A percentile compares a stretch with the other conserved stretches of the same genome.
Conservation (phyloP, 306 rosid genomes). For the Cicer arietinum region DNA sequence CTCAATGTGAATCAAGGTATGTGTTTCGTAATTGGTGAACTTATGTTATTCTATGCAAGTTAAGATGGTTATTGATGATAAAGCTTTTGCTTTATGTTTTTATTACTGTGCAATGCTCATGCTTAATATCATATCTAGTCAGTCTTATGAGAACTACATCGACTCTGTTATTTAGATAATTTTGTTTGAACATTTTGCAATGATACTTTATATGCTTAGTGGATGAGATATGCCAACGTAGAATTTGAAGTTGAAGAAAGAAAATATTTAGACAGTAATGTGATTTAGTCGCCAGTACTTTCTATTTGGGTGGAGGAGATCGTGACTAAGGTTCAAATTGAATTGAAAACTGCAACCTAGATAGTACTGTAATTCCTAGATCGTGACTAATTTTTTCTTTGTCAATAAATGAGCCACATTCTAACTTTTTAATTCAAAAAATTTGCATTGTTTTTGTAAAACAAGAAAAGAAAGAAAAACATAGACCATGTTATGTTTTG, state of each 20-base stretch:
- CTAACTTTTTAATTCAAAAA: too few species aligned
- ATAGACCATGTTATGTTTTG: too few species aligned
- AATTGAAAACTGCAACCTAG: background rate
- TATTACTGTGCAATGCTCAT: constrained; percentile 23
- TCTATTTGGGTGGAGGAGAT: background rate
- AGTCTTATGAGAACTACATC: background rate
- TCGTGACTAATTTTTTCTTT: too few species aligned
- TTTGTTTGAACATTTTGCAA: constrained; percentile 19
- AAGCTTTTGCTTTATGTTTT: constrained; percentile 21
- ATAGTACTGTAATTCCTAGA: too few species aligned
- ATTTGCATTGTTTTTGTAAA: too few species aligned
- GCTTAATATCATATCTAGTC: constrained; percentile 11
- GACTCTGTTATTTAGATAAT: background rate
- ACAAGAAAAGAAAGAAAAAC: too few species aligned
- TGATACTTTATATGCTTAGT: constrained; percentile 16
- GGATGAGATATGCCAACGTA: background rate
- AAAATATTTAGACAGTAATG: constrained; percentile 5
- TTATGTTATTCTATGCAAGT: constrained; percentile 20
- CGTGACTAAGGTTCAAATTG: background rate
- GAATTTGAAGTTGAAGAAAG: constrained; percentile 19
- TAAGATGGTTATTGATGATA: constrained; percentile 31
- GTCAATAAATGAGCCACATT: too few species aligned
- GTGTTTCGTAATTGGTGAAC: constrained; percentile 33
- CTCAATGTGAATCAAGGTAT: constrained; percentile 95
- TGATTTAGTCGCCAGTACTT: background rate